These are phyloP conservation scores for Penicillium soppii DNA, from an alignment of 495 filamentous ascomycete genomes.

Conservation along the genomic window DNA sequence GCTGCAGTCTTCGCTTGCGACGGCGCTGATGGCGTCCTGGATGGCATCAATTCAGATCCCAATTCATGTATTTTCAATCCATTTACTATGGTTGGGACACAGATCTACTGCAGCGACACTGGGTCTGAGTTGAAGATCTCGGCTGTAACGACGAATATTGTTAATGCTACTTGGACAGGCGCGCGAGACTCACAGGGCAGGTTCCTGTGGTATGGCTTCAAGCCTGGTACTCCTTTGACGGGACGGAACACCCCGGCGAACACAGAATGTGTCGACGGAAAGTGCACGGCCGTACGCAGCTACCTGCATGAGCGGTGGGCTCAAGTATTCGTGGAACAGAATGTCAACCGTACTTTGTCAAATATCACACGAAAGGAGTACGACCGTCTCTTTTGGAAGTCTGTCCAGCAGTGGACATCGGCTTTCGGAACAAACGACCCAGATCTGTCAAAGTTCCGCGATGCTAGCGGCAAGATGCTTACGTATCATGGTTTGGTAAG, in stretches of 20 bases:
- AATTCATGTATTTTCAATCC: conserved; percentile 1
- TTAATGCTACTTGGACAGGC: not conserved
- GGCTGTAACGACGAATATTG: not conserved
- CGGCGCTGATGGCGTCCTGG: conserved; percentile 52
- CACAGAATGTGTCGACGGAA: not conserved
- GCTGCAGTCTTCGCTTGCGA: conserved; percentile 47
- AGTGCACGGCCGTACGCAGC: not conserved
- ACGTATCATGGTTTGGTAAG: not conserved
- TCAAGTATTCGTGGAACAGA: not conserved
- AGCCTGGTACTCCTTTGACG: not conserved
- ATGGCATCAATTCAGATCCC: conserved; percentile 57
- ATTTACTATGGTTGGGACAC: not conserved
- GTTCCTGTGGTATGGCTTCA: not conserved
- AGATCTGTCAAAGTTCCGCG: not conserved
- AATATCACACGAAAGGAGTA: not conserved
- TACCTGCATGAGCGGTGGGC: not conserved
- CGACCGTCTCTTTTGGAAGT: not conserved
- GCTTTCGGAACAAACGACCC: not conserved
- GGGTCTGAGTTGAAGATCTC: not conserved
- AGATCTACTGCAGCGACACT: not conserved
- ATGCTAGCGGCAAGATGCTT: not conserved
- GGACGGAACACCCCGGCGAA: not conserved
- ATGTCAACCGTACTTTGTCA: not conserved
- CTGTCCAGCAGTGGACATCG: not conserved
- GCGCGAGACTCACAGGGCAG: not conserved